Conservation (phyloP, 2,329 filamentous ascomycete species). For the Macrophomina pseudophaseolina region DNA sequence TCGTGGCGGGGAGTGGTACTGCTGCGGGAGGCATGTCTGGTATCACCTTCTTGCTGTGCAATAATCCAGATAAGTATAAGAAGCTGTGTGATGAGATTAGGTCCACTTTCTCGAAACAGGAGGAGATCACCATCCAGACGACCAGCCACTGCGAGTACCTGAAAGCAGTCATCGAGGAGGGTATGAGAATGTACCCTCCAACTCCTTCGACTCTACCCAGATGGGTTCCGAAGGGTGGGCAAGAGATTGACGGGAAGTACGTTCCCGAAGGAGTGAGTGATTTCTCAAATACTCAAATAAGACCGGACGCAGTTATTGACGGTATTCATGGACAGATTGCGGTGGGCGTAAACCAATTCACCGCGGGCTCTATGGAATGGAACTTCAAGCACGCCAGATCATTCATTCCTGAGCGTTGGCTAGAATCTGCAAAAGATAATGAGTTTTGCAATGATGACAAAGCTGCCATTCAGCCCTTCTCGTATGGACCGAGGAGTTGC, state of each 20-base stretch:
- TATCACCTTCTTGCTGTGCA: conserved; percentile 43
- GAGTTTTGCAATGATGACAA: conserved; percentile 38
- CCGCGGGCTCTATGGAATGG: conserved; percentile 27
- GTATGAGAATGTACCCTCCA: conserved; percentile 49
- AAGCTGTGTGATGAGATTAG: conserved; percentile 11
- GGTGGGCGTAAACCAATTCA: conserved; percentile 11
- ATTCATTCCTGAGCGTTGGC: conserved; percentile 51
- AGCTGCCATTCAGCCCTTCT: conserved; percentile 51
- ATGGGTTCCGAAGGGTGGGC: conserved; percentile 42
- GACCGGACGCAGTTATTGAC: not conserved
- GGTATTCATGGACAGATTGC: not conserved
- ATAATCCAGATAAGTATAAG: not conserved
- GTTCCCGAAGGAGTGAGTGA: conserved; percentile 39
- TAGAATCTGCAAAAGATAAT: conserved; percentile 35
- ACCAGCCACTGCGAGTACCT: not conserved
- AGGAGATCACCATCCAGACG: not conserved
- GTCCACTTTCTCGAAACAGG: not conserved
- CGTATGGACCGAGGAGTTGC: conserved; percentile 48
- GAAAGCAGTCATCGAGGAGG: conserved; percentile 44
- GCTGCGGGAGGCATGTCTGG: conserved; percentile 47
- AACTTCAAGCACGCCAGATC: conserved; percentile 43
- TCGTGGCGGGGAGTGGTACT: conserved; percentile 48
- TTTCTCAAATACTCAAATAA: no score
- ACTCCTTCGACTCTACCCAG: conserved; percentile 42
- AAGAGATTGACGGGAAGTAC: conserved; percentile 42